Conservation (phyloP, 2,329 filamentous ascomycete genomes). For the Calonectria leucothoes region DNA sequence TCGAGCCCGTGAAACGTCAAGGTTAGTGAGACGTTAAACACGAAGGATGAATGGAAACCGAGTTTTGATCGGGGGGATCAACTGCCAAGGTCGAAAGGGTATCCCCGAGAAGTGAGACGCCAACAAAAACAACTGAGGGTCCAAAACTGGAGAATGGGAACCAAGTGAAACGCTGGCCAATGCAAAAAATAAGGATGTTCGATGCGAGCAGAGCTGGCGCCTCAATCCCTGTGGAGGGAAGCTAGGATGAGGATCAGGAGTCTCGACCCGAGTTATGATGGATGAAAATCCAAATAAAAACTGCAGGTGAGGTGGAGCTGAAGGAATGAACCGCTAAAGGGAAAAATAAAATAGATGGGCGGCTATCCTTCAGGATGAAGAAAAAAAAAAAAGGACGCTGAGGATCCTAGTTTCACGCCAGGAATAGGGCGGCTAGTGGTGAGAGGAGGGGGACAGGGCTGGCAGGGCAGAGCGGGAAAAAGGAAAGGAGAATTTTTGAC, state of each 20-base stretch:
- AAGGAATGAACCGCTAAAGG: slow-evolving; percentile 4
- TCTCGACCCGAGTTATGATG: slow-evolving; percentile 22
- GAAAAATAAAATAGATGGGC: neutral
- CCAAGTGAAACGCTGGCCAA: slow-evolving; percentile 23
- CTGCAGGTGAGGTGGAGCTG: slow-evolving; percentile 4
- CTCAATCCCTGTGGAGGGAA: slow-evolving; percentile 34
- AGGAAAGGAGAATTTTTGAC: neutral
- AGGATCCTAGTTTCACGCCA: neutral
- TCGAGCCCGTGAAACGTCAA: neutral
- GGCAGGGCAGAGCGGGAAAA: neutral
- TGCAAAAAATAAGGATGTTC: neutral
- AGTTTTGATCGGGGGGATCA: neutral
- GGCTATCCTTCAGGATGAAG: neutral
- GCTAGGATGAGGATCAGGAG: slow-evolving; percentile 25
- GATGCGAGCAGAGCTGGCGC: slow-evolving; percentile 5
- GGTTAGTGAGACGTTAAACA: neutral
- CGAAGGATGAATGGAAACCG: neutral
- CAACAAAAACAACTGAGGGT: slow-evolving; percentile 3
- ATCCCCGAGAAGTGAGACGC: neutral
- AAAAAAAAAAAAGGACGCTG: neutral
- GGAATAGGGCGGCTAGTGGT: neutral
- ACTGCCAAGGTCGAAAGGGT: neutral
- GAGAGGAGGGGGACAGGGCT: neutral
- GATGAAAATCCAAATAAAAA: slow-evolving; percentile 11
- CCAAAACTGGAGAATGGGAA: slow-evolving; percentile 8